Percentiles rank a stretch among this genome's conserved stretches.
Evolutionary conservation across 1,284 basidiomycete genomes (phyloP).

Genomic region (Exobasidium cylindrosporum): DNA sequence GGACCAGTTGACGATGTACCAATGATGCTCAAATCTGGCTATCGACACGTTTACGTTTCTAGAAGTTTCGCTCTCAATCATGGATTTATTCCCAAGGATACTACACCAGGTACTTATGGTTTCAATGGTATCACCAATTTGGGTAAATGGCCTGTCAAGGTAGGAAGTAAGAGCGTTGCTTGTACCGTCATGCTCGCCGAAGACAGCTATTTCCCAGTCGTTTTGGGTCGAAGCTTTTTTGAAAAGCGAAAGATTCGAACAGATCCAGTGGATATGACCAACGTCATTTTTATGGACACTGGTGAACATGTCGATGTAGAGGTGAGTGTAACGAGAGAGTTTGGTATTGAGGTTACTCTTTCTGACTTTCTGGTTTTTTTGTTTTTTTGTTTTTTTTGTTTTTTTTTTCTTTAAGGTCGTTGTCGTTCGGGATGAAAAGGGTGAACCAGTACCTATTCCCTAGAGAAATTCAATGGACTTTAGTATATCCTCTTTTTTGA

Average conservation of each 20-base stretch:
- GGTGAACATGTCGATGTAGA: slow-evolving; percentile 67
- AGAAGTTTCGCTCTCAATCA: slow-evolving; percentile 85
- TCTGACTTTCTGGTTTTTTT: no score
- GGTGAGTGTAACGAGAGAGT: slow-evolving; percentile 13
- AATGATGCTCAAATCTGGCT: slow-evolving; percentile 87
- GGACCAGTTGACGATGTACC: slow-evolving; percentile 74
- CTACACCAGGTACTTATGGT: slow-evolving; percentile 66
- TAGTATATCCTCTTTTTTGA: no score
- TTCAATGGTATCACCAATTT: slow-evolving; percentile 69
- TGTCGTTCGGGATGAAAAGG: slow-evolving; percentile 53
- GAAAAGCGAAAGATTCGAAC: slow-evolving; percentile 77
- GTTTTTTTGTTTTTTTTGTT: no score
- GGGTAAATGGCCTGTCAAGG: slow-evolving; percentile 57
- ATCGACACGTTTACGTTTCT: slow-evolving; percentile 91
- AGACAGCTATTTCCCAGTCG: slow-evolving; percentile 93
- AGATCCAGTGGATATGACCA: slow-evolving; percentile 68
- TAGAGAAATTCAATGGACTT: slow-evolving; percentile 21
- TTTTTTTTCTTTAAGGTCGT: slow-evolving; percentile 22
- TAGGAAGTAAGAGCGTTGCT: slow-evolving; percentile 59
- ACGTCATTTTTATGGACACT: slow-evolving; percentile 84
- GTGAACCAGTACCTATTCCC: slow-evolving; percentile 52
- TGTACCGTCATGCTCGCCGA: slow-evolving; percentile 71
- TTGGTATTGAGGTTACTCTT: no score
- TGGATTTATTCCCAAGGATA: slow-evolving; percentile 82
- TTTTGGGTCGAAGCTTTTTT: slow-evolving; percentile 88